A percentile compares a stretch with the other conserved stretches of the same genome.
These are phyloP conservation scores for Aspergillus oerlinghausenensis DNA, from an alignment of 2,329 filamentous ascomycete genomes.

Conservation along the genomic window DNA sequence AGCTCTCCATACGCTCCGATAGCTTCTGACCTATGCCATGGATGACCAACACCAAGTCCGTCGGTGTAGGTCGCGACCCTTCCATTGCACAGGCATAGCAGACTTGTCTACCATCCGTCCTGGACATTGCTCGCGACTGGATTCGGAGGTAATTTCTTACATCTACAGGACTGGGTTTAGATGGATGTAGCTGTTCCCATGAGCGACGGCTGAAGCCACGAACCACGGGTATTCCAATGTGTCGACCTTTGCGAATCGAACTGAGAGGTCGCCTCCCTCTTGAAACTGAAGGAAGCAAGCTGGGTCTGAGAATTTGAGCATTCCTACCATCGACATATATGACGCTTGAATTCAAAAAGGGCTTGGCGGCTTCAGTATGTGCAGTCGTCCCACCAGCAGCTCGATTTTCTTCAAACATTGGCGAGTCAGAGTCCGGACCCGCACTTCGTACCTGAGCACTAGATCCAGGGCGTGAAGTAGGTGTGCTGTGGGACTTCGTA, in stretches of 20 bases:
- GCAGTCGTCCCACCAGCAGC: conserved; percentile 38
- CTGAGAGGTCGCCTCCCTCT: conserved; percentile 75
- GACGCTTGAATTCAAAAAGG: conserved; percentile 72
- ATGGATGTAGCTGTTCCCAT: conserved; percentile 71
- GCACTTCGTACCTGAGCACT: conserved; percentile 10
- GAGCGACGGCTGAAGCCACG: conserved; percentile 75
- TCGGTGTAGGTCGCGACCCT: conserved; percentile 64
- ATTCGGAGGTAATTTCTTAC: conserved; percentile 40
- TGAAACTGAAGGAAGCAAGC: conserved; percentile 76
- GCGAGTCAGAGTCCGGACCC: conserved; percentile 1
- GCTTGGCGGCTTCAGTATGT: conserved; percentile 46
- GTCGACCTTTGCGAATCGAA: conserved; percentile 77
- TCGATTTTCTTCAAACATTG: conserved; percentile 34
- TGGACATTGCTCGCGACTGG: conserved; percentile 27
- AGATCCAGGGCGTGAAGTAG: conserved; percentile 20
- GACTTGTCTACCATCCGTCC: conserved; percentile 25
- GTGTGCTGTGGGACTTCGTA: conserved; percentile 31
- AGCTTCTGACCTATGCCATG: conserved; percentile 97
- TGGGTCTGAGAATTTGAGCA: conserved; percentile 84
- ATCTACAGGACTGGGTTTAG: conserved; percentile 38
- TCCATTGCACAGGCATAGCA: conserved; percentile 59
- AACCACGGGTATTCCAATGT: conserved; percentile 80
- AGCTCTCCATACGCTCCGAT: conserved; percentile 90
- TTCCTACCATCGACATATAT: conserved; percentile 74
- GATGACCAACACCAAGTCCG: conserved; percentile 82